Evolutionary conservation across 176 grass and related monocot species (phyloP).

Genomic region (Oryza nivara): DNA sequence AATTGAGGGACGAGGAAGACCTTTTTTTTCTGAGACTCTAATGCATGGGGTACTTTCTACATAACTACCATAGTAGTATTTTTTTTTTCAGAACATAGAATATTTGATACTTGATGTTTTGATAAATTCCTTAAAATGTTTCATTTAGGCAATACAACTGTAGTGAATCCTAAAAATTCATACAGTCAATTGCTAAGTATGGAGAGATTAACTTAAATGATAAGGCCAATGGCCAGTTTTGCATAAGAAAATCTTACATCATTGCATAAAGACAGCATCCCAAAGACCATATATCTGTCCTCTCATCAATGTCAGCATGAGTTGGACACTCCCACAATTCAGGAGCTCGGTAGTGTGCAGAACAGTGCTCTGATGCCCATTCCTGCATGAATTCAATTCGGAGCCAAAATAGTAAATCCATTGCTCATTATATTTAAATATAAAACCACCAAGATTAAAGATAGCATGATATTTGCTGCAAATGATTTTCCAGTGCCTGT

Average conservation of each 20-base stretch:
- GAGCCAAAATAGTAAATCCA: constrained; percentile 17
- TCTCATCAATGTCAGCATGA: constrained; percentile 75
- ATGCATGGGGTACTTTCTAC: not conserved
- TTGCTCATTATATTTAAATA: constrained; percentile 2
- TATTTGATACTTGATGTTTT: not conserved
- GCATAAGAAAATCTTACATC: constrained; percentile 59
- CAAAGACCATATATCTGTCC: constrained; percentile 90
- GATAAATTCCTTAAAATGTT: not conserved
- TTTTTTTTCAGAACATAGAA: not conserved
- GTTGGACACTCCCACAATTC: constrained; percentile 80
- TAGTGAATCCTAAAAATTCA: not conserved
- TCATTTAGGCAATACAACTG: constrained; percentile 7
- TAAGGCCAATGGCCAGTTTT: not conserved
- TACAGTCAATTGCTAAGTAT: constrained; percentile 12
- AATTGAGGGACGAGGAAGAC: not conserved
- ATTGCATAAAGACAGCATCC: constrained; percentile 81
- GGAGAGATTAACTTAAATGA: not conserved
- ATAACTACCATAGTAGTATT: not conserved
- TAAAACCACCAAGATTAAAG: not conserved
- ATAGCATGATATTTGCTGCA: not conserved
- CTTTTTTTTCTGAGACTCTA: not conserved
- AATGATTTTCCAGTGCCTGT: constrained; percentile 25
- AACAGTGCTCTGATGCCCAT: constrained; percentile 82
- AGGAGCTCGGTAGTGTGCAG: constrained; percentile 70
- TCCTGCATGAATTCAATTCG: constrained; percentile 48